Evolutionary conservation across 176 grass and related monocot species (phyloP).

Genomic region (Tillandsia leiboldiana): DNA sequence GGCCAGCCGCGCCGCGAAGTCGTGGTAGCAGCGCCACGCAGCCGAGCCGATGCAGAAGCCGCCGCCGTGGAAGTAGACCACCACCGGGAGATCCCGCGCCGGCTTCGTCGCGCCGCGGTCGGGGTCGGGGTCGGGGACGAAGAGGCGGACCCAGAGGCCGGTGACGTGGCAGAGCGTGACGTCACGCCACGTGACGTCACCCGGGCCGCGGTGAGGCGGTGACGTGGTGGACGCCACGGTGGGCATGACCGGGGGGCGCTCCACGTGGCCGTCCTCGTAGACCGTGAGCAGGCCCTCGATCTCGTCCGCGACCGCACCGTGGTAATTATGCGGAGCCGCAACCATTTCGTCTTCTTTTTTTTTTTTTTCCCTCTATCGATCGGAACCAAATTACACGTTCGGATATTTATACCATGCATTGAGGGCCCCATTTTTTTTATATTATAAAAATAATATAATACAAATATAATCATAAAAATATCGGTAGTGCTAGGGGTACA

Average conservation of each 20-base stretch:
- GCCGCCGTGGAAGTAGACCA: slow-evolving; percentile 93
- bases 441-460: too few relatives aligned
- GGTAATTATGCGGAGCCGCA: background rate
- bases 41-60: slow-evolving; percentile 88
- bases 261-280: slow-evolving; percentile 62
- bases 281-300: slow-evolving; percentile 62
- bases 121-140: slow-evolving; percentile 26
- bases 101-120: background rate
- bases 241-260: slow-evolving; percentile 51
- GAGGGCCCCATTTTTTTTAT: too few relatives aligned
- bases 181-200: slow-evolving; percentile 20
- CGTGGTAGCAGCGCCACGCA: slow-evolving; percentile 86
- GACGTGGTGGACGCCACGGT: slow-evolving; percentile 42
- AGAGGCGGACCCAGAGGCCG: slow-evolving; percentile 55
- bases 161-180: slow-evolving; percentile 38
- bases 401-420: too few relatives aligned
- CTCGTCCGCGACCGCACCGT: slow-evolving; percentile 61
- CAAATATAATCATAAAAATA: too few relatives aligned
- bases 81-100: slow-evolving; percentile 34
- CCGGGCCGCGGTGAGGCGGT: too few relatives aligned
- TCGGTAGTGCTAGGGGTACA: too few relatives aligned
- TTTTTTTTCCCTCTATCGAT: too few relatives aligned
- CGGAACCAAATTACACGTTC: too few relatives aligned
- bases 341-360: too few relatives aligned
- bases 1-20: slow-evolving; percentile 52